Conservation (phyloP, 164 flowering plant genomes). For the Santalum album region DNA sequence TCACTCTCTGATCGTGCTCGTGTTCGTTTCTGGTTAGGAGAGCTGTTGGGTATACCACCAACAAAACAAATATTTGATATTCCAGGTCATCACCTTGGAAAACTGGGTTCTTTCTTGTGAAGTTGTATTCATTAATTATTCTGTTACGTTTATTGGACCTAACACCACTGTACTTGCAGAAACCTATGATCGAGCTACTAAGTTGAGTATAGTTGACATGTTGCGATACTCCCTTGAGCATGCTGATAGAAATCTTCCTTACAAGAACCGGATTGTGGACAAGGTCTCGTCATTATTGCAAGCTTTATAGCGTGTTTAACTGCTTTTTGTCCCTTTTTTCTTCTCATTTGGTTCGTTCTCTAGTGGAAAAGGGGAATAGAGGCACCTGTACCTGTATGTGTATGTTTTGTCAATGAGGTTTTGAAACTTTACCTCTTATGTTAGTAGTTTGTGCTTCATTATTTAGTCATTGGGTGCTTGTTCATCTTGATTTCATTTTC, state of each 20-base stretch:
- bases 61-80: conserved; percentile 72
- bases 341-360: too few relatives aligned
- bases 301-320: neutral
- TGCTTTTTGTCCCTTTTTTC: neutral
- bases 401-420: too few relatives aligned
- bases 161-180: conserved; percentile 35
- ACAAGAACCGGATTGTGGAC: conserved; percentile 9
- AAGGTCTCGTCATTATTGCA: conserved; percentile 24
- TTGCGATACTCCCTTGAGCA: conserved; percentile 61
- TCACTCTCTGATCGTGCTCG: conserved; percentile 46
- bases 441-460: too few relatives aligned
- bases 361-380: too few relatives aligned
- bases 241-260: conserved; percentile 66
- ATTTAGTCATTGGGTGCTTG: too few relatives aligned
- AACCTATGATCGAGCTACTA: conserved; percentile 29
- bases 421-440: too few relatives aligned
- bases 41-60: conserved; percentile 66
- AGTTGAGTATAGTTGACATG: conserved; percentile 46
- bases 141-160: neutral
- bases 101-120: neutral
- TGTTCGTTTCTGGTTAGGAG: conserved; percentile 56
- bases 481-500: too few relatives aligned
- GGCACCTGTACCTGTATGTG: too few relatives aligned
- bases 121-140: too few relatives aligned
- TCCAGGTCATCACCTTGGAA: conserved; percentile 46